Evolutionary conservation across 495 filamentous ascomycete genomes (phyloP), one percentile per base, ranked within the genome.

Genomic region (Darksidea phi): DNA sequence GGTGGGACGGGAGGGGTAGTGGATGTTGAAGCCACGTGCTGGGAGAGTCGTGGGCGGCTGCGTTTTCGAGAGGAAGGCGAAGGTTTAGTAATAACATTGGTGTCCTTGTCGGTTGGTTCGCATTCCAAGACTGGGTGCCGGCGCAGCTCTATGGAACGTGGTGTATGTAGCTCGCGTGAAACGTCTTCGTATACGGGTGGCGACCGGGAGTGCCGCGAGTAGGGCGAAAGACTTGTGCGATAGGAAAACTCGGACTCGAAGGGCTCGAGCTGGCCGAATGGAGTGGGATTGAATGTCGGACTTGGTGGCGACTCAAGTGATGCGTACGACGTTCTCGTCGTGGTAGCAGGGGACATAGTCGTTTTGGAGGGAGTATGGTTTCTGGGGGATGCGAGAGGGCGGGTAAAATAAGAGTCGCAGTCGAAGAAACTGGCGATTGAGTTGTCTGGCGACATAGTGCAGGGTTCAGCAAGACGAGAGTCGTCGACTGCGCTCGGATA

Each of bases 391-490:
- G 20, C 26, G 37, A 21, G 34, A 41, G 10, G 23, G 23, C 8
- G 13, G 24, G 28, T 32, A 36, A 67, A 64, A 26, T 56, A 57
- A 20, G 54, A 57, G 18, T 67, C 59, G 41, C 15, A 51, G 54
- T 57, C 49, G 41, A 63, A 21, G 32, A 61, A 53, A 5, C 48
- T 41, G 51, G 56, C 57, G 55, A 61, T 37, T 6, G 53, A 48
- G 37, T 57, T 53, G 56, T 68, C 61, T 6, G 56, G 56, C 38
- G 28, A 37, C 15, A 23, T 24, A 1, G 43, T 58, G 43, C 48
- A 68, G n/a, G 37, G n/a, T 34, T 68, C 66, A 23, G 61, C 56
- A n/a, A 61, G 54, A 34, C 61, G 57, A 6, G 61, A 45, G 20
- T 55, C 57, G 54, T 63, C 59, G 54, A 59, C 63, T 8, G 49